These are phyloP conservation scores for Pseudopyrenochaeta lycopersici DNA, from an alignment of 2,329 filamentous ascomycete genomes.

Conservation along the genomic window DNA sequence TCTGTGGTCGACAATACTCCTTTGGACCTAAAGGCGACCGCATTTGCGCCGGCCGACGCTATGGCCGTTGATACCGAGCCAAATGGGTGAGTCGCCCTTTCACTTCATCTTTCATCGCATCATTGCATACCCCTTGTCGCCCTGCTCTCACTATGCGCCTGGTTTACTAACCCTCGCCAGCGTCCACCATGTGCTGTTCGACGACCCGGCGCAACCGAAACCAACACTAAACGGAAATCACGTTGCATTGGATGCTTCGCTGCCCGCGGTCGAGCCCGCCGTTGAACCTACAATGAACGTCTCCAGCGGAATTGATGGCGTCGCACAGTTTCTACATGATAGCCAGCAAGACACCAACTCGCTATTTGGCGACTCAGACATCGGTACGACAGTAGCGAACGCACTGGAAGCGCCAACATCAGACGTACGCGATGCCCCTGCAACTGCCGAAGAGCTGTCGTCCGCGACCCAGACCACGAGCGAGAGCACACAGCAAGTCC, in stretches of 20 bases:
- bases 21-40: slow-evolving; percentile 62
- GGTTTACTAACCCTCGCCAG: slow-evolving; percentile 32
- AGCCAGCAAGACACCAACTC: slow-evolving; percentile 51
- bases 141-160: slow-evolving; percentile 14
- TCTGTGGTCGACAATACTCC: slow-evolving; percentile 46
- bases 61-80: slow-evolving; percentile 63
- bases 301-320: slow-evolving; percentile 54
- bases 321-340: slow-evolving; percentile 54
- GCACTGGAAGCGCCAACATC: slow-evolving; percentile 53
- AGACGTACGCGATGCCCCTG: slow-evolving; percentile 42
- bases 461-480: slow-evolving; percentile 23
- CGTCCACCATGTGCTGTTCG: slow-evolving; percentile 47
- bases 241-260: slow-evolving; percentile 28
- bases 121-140: background rate
- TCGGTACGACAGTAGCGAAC: slow-evolving; percentile 42
- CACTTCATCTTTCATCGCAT: slow-evolving; percentile 14
- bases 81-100: slow-evolving; percentile 66
- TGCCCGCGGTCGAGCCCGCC: slow-evolving; percentile 38
- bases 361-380: slow-evolving; percentile 46
- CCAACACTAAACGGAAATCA: slow-evolving; percentile 45
- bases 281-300: slow-evolving; percentile 52
- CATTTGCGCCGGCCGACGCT: slow-evolving; percentile 56
- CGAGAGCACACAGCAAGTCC: slow-evolving; percentile 41
- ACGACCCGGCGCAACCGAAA: slow-evolving; percentile 35
- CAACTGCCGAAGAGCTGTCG: slow-evolving; percentile 18